A percentile compares a stretch with the other conserved stretches of the same genome.
Conservation (phyloP, 73 alveolate species). For the Diophrys sp. region DNA sequence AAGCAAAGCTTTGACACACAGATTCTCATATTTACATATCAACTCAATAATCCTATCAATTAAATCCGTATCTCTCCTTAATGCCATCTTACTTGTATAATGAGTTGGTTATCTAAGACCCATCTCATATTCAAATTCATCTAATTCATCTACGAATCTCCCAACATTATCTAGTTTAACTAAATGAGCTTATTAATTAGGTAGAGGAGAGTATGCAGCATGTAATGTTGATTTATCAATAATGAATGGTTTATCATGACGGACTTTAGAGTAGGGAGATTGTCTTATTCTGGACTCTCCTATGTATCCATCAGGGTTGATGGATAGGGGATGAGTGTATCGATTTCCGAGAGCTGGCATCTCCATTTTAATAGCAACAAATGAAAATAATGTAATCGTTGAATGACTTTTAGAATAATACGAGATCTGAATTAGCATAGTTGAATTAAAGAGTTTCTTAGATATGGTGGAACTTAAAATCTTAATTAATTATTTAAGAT, state of each 20-base stretch:
- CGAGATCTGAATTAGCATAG: too few species aligned
- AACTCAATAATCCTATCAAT: too few species aligned
- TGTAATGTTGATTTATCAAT: neutral
- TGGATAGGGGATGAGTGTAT: constrained; percentile 27
- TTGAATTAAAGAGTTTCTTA: too few species aligned
- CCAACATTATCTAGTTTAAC: neutral
- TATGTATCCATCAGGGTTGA: neutral
- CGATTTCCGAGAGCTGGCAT: constrained; percentile 42
- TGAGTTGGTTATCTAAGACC: neutral
- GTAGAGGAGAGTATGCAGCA: neutral
- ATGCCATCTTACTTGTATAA: neutral
- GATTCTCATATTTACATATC: too few species aligned
- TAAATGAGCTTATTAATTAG: neutral
- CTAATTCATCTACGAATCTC: neutral
- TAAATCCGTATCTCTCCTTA: neutral
- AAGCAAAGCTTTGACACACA: too few species aligned
- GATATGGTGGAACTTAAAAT: too few species aligned
- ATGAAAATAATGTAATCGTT: too few species aligned
- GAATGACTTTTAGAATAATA: too few species aligned
- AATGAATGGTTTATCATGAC: neutral
- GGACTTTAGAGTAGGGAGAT: neutral
- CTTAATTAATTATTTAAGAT: too few species aligned
- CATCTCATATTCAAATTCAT: neutral
- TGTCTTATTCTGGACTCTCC: neutral
- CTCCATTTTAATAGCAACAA: too few species aligned